phyloP scores from a whole-genome alignment of 2,329 filamentous ascomycete species.

The Penicillium sp. region DNA sequence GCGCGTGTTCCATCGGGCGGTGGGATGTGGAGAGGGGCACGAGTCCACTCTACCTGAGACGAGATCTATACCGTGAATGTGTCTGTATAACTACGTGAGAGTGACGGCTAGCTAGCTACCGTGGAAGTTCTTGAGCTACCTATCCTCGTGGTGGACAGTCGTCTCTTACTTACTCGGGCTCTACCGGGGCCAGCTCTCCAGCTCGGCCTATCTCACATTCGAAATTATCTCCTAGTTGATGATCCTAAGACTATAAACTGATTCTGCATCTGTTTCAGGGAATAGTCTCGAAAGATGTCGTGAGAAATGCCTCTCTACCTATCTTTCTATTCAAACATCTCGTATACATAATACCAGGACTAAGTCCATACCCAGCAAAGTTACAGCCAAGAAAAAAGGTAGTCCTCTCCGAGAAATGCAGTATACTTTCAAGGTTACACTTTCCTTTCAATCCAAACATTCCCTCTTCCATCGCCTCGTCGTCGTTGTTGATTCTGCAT shows the following conservation, averaged over 20 bases:
- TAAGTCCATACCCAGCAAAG: background rate
- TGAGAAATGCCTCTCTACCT: background rate
- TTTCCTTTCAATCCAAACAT: background rate
- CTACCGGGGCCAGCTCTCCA: background rate
- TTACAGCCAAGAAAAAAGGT: background rate
- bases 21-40: constrained; percentile 29
- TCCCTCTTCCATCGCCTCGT: background rate
- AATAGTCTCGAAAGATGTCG: background rate
- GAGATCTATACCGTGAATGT: background rate
- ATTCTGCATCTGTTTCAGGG: background rate
- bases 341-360: background rate
- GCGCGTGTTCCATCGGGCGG: constrained; percentile 26
- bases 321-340: background rate
- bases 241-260: background rate
- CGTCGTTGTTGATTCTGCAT: background rate
- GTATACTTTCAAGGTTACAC: background rate
- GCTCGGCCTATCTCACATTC: background rate
- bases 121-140: background rate
- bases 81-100: background rate
- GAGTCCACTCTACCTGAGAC: constrained; percentile 12
- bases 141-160: background rate
- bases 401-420: background rate
- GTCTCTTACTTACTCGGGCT: background rate
- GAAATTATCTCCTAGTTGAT: background rate
- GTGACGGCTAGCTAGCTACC: background rate